phyloP scores from a whole-genome alignment of 371 early-diverging fungal genomes.

The Parasitella parasitica region DNA sequence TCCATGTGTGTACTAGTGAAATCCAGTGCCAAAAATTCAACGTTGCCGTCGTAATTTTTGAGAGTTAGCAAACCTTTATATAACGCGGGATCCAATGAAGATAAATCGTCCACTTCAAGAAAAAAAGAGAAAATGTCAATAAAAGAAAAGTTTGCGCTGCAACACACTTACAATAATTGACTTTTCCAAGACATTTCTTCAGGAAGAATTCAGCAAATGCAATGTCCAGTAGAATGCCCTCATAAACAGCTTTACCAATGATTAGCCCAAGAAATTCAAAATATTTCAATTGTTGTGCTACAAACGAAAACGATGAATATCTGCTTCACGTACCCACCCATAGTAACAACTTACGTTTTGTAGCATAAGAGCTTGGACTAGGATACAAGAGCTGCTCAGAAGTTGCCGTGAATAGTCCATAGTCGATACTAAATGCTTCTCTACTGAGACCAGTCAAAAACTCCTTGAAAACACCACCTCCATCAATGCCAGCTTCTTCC shows the following conservation, averaged over 20 bases:
- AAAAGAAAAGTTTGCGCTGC: too few relatives aligned
- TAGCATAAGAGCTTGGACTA: constrained; percentile 63
- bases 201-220: constrained; percentile 93
- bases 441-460: constrained; percentile 78
- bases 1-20: constrained; percentile 77
- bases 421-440: constrained; percentile 83
- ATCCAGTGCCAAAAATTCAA: constrained; percentile 76
- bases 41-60: constrained; percentile 77
- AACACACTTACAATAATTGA: constrained; percentile 58
- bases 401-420: constrained; percentile 79
- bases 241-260: constrained; percentile 92
- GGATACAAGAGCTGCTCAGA: constrained; percentile 80
- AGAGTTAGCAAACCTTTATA: constrained; percentile 81
- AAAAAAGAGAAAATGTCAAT: too few relatives aligned
- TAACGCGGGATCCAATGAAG: constrained; percentile 83
- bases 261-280: constrained; percentile 90
- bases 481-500: constrained; percentile 93
- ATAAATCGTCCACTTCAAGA: constrained; percentile 84
- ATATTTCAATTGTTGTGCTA: constrained; percentile 62
- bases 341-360: constrained; percentile 38
- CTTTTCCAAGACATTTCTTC: constrained; percentile 81
- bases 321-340: background rate
- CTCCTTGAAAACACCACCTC: constrained; percentile 83
- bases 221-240: constrained; percentile 90
- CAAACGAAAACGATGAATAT: background rate